Base-by-base conservation (phyloP, 2,329 filamentous ascomycete genomes). In the Fusarium sacchari region DNA sequence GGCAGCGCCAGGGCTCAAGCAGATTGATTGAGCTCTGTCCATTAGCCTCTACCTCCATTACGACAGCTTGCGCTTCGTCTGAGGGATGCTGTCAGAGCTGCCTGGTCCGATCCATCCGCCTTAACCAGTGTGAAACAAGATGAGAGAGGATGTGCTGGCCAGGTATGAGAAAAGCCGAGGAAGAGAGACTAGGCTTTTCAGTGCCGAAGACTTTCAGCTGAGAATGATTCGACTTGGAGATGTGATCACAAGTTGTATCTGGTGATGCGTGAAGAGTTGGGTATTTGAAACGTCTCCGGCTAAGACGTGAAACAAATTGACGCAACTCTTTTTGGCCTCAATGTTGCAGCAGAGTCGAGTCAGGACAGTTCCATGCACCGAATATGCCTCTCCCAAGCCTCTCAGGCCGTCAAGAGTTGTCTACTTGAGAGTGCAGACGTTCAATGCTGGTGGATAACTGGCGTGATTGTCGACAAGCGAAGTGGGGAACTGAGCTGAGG, bases 31-130 rank as follows among this genome's bases (percentile, higher is more conserved):
- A 74, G 57, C 43, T 75, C 71, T 77, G 75, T n/a, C 67, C 66
- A 50, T 67, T 77, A 18, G 73, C 55, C 58, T 75, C 76, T 69
- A 78, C 69, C 68, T 78, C 76, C 74, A 78, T 78, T 34, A 69
- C 74, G 52, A 77, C 65, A 76, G 72, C 71, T 72, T 68, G 46
- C 68, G 64, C 74, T 76, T 73, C 72, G 74, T 42, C 46, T 67
- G 52, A 68, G 66, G 65, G 67, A 64, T 64, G 63, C 64, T 58
- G 64, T 77, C 64, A 77, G 64, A 73, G 68, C 37, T 68, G 67
- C 53, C 57, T 65, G 43, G 58, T 57, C 62, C 52, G 67, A 72
- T 73, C 76, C 76, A 78, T 78, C 58, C 76, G 75, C 62, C 60
- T 69, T 52, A 60, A 37, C 36, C 47, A 65, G 50, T 62, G 43